Evolutionary conservation across 768 basidiomycete species (phyloP).

Genomic region (Leccinum aurantiacum): DNA sequence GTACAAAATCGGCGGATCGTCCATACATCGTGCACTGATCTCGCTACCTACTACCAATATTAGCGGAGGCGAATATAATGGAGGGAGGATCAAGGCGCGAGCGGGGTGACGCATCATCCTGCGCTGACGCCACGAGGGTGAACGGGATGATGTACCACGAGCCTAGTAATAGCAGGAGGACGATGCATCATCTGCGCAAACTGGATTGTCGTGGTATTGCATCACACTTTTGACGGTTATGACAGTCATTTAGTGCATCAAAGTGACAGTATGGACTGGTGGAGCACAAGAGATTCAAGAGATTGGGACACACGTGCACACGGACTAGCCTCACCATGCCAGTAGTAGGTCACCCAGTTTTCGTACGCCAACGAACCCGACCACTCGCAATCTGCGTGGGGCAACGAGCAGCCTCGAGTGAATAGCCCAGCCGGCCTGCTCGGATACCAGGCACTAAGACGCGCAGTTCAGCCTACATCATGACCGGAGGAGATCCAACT

Average conservation of each 20-base stretch:
- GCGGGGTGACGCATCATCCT: no score
- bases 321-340: not conserved
- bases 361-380: constrained; percentile 19
- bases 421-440: constrained; percentile 2
- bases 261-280: no score
- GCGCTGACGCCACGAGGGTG: no score
- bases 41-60: constrained; percentile 1
- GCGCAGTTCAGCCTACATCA: not conserved
- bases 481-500: not conserved
- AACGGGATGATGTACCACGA: no score
- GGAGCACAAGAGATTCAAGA: no score
- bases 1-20: no score
- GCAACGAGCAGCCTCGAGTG: constrained; percentile 4
- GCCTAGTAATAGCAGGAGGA: no score
- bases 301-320: not conserved
- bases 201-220: no score
- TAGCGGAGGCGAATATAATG: not conserved
- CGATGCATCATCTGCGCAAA: no score
- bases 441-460: not conserved
- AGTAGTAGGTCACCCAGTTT: constrained; percentile 8
- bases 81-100: no score
- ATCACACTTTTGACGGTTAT: no score
- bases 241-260: no score
- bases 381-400: constrained; percentile 15
- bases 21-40: not conserved